These are phyloP conservation scores for Neopestalotiopsis clavispora DNA, from an alignment of 2,329 filamentous ascomycete genomes.

Conservation along the genomic window DNA sequence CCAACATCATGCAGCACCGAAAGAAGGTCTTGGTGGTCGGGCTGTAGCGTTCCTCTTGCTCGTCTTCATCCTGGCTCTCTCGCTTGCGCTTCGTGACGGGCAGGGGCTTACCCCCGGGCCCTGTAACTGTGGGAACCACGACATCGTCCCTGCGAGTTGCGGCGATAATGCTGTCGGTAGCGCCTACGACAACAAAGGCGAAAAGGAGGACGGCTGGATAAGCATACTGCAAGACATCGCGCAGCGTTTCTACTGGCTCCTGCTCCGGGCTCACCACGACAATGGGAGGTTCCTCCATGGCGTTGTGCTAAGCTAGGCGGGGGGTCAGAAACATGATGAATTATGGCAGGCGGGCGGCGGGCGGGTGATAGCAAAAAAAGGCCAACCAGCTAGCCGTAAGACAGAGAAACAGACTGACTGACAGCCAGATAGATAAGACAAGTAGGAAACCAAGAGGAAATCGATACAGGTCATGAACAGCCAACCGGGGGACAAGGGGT, in stretches of 20 bases:
- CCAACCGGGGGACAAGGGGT: neutral
- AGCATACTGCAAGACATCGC: slow-evolving; percentile 53
- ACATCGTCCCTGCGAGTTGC: slow-evolving; percentile 54
- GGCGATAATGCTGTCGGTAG: slow-evolving; percentile 57
- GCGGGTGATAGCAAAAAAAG: neutral
- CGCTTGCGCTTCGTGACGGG: slow-evolving; percentile 67
- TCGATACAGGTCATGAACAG: slow-evolving; percentile 6
- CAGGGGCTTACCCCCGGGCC: slow-evolving; percentile 88
- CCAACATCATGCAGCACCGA: slow-evolving; percentile 72
- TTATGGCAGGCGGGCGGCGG: neutral
- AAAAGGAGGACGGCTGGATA: slow-evolving; percentile 59
- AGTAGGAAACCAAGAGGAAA: neutral
- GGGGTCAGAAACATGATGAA: slow-evolving; percentile 14
- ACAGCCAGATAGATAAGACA: neutral
- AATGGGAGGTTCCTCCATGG: slow-evolving; percentile 34
- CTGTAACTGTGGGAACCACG: slow-evolving; percentile 58
- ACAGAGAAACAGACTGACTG: neutral
- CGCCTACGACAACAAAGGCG: slow-evolving; percentile 55
- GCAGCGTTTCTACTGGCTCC: slow-evolving; percentile 46
- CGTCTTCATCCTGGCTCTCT: slow-evolving; percentile 51
- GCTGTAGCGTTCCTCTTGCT: slow-evolving; percentile 43
- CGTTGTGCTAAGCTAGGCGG: slow-evolving; percentile 26
- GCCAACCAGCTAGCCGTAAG: neutral
- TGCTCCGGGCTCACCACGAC: slow-evolving; percentile 33
- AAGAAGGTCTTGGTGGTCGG: slow-evolving; percentile 61